Percentiles rank a stretch among this genome's conserved stretches.
phyloP scores from a whole-genome alignment of 495 filamentous ascomycete genomes.

The Aspergillus campestris region DNA sequence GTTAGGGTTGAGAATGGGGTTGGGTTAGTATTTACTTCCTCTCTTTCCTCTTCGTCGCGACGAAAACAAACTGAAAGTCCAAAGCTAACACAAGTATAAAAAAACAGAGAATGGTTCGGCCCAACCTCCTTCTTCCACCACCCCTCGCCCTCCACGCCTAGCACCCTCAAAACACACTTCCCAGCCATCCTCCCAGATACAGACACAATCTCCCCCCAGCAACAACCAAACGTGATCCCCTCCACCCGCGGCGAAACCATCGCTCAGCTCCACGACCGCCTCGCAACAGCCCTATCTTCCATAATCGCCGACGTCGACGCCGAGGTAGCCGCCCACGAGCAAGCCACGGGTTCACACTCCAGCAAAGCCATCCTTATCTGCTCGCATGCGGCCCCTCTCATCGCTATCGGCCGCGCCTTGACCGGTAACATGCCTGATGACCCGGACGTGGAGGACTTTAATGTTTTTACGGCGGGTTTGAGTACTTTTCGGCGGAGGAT shows the following conservation, averaged over 20 bases:
- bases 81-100: neutral
- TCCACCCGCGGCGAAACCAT: slow-evolving; percentile 67
- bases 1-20: slow-evolving; percentile 69
- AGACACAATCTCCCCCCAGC: slow-evolving; percentile 34
- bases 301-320: slow-evolving; percentile 67
- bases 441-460: slow-evolving; percentile 65
- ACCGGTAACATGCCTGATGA: slow-evolving; percentile 68
- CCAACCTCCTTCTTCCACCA: slow-evolving; percentile 61
- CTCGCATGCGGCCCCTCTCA: slow-evolving; percentile 84
- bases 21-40: slow-evolving; percentile 37
- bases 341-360: slow-evolving; percentile 14
- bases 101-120: slow-evolving; percentile 76
- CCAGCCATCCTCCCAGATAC: slow-evolving; percentile 36
- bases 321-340: slow-evolving; percentile 28
- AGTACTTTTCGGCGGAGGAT: slow-evolving; percentile 46
- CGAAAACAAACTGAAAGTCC: neutral
- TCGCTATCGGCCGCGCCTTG: slow-evolving; percentile 72
- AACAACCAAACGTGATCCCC: slow-evolving; percentile 55
- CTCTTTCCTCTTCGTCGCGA: neutral
- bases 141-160: slow-evolving; percentile 59
- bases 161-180: slow-evolving; percentile 56
- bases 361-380: slow-evolving; percentile 66
- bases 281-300: slow-evolving; percentile 57
- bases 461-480: slow-evolving; percentile 76
- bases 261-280: slow-evolving; percentile 66